Base-by-base conservation (phyloP, 1,284 basidiomycete genomes). In the Cutaneotrichosporon mucoides region DNA sequence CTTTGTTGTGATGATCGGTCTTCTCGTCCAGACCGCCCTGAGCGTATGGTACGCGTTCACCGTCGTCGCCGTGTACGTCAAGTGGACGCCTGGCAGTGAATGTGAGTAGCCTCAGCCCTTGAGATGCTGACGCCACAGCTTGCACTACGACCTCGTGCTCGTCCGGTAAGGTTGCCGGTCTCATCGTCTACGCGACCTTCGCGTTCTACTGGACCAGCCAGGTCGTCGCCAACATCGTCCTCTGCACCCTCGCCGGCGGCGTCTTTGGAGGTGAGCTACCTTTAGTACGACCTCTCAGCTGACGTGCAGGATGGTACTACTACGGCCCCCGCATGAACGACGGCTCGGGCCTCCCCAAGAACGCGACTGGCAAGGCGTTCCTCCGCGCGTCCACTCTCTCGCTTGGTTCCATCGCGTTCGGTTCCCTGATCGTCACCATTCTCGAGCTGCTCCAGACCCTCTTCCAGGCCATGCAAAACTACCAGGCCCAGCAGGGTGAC, bases 351-450 rank as follows among this genome's bases (percentile, higher is more conserved):
- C 66, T 79, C 83, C 89, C 88, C 34, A 84, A 83, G 58, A 83
- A 88, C 69, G 88, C 89, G 0, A 88, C 87, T 24, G 67, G 85
- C 2, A 83, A 85, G 47, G 82, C 89, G 0, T 89, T 95, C 72
- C 82, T 83, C 41, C 85, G 92, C 34, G 88, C 90, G n/a, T 88
- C 87, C 12, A 92, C 90, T 0, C 80, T 88, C 55, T 92, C 89
- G 1, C 82, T 96, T 36, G 92, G 91, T 6, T 91, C 89, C 0
- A 92, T 95, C 68, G 89, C 90, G 5, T 92, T 94, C 70, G 92
- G 92, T 5, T 90, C 88, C 2, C 80, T 95, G 68, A 90, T 95
- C 63, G 91, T 95, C 47, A 91, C 92, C 0, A 73, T 95, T 36
- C 81, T 95, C 49, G 92, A 95, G 68, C 72, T 92, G 5, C 66